Percentiles rank a stretch among this genome's conserved stretches.
Evolutionary conservation across 768 basidiomycete species (phyloP).

Genomic region (Tricholoma terreum): DNA sequence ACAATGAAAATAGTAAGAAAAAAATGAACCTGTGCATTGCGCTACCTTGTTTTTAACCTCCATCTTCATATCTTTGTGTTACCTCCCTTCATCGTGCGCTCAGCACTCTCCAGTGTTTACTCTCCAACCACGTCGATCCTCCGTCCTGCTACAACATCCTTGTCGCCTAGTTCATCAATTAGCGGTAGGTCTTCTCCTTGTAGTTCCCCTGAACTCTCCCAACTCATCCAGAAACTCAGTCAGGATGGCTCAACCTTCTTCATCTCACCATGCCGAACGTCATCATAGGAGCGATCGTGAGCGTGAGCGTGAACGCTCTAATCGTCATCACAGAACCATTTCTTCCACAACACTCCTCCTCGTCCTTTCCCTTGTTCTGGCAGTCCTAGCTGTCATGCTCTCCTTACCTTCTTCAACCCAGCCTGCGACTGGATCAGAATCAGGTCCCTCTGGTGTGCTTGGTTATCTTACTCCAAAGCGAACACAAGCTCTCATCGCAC

Average conservation of each 20-base stretch:
- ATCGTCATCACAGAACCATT: slow-evolving; percentile 81
- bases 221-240: slow-evolving; percentile 38
- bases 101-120: slow-evolving; percentile 24
- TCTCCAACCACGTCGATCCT: slow-evolving; percentile 63
- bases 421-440: slow-evolving; percentile 33
- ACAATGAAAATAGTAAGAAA: slow-evolving; percentile 43
- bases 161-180: slow-evolving; percentile 68
- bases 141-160: slow-evolving; percentile 60
- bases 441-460: slow-evolving; percentile 54
- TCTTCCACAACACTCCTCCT: slow-evolving; percentile 88
- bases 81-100: slow-evolving; percentile 17
- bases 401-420: slow-evolving; percentile 64
- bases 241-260: slow-evolving; percentile 87
- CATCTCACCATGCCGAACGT: slow-evolving; percentile 72
- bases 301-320: slow-evolving; percentile 56
- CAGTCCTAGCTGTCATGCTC: slow-evolving; percentile 88
- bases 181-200: slow-evolving; percentile 36
- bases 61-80: slow-evolving; percentile 22
- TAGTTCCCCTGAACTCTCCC: slow-evolving; percentile 4
- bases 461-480: slow-evolving; percentile 80
- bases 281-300: slow-evolving; percentile 43
- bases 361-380: slow-evolving; percentile 80
- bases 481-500: slow-evolving; percentile 72
- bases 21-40: slow-evolving; percentile 17
- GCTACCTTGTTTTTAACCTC: slow-evolving; percentile 27